phyloP scores from a whole-genome alignment of 768 basidiomycete genomes.

The Piloderma croceum region DNA sequence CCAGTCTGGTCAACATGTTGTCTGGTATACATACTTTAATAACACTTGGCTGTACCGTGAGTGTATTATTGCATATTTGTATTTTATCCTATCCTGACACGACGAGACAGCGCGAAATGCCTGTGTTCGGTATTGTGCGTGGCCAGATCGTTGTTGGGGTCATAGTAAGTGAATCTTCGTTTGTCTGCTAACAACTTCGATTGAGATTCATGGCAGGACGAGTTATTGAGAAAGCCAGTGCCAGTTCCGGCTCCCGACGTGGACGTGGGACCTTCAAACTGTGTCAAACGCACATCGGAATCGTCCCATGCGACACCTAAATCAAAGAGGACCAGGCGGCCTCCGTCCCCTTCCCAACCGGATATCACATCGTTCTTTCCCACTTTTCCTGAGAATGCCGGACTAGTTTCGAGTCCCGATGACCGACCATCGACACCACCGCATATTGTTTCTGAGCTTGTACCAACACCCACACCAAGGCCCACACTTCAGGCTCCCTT shows the following conservation, averaged over 20 bases:
- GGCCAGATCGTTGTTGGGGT: constrained; percentile 63
- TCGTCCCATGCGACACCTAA: constrained; percentile 19
- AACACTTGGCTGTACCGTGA: constrained; percentile 46
- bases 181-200: background rate
- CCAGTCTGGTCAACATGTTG: constrained; percentile 71
- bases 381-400: background rate
- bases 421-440: no score
- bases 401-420: no score
- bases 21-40: constrained; percentile 52
- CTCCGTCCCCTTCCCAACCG: constrained; percentile 15
- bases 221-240: constrained; percentile 30
- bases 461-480: no score
- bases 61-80: constrained; percentile 4
- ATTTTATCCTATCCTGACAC: constrained; percentile 6
- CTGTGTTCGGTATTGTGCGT: constrained; percentile 73
- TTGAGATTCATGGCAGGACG: constrained; percentile 38
- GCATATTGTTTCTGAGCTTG: no score
- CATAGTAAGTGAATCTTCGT: constrained; percentile 44
- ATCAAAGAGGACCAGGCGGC: constrained; percentile 23
- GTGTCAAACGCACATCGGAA: constrained; percentile 13
- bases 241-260: background rate
- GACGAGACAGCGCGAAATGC: constrained; percentile 64
- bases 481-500: background rate
- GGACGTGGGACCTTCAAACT: background rate
- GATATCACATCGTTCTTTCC: background rate